Evolutionary conservation across 1,284 basidiomycete genomes (phyloP).

Genomic region (Cryptococcus floricola): DNA sequence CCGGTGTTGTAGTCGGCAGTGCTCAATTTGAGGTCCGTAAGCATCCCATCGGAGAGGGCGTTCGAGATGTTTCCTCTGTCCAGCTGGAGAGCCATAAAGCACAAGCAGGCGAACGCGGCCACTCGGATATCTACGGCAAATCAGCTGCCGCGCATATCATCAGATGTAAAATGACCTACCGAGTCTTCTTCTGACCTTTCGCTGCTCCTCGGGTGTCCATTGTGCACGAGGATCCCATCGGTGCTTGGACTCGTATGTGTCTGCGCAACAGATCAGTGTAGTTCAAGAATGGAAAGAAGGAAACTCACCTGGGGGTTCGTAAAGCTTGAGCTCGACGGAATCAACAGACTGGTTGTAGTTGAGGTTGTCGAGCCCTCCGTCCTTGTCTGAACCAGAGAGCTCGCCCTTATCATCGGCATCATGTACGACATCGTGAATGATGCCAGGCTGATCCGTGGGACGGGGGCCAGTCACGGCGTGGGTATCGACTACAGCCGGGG

Average conservation of each 20-base stretch:
- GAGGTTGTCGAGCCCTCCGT: too few species aligned
- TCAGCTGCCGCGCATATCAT: neutral
- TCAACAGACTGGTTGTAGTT: neutral
- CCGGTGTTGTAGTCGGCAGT: slow-evolving; percentile 47
- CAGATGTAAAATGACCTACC: slow-evolving; percentile 11
- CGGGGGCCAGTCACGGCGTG: neutral
- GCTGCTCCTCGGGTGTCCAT: slow-evolving; percentile 47
- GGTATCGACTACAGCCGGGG: neutral
- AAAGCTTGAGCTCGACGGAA: slow-evolving; percentile 13
- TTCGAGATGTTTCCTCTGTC: slow-evolving; percentile 41
- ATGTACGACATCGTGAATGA: neutral
- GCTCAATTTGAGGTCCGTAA: slow-evolving; percentile 42
- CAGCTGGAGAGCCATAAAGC: slow-evolving; percentile 38
- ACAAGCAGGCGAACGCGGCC: slow-evolving; percentile 17
- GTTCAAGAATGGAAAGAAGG: slow-evolving; percentile 45
- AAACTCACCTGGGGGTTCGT: slow-evolving; percentile 35
- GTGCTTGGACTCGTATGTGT: slow-evolving; percentile 39
- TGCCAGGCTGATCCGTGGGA: neutral
- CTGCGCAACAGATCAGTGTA: slow-evolving; percentile 10
- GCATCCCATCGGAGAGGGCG: slow-evolving; percentile 46
- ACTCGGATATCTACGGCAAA: slow-evolving; percentile 1
- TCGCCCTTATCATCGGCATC: slow-evolving; percentile 3
- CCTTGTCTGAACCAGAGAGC: neutral
- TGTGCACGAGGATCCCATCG: slow-evolving; percentile 44
- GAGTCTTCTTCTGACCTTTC: slow-evolving; percentile 29